These are phyloP conservation scores for Fusarium sp. DNA, from an alignment of 2,329 filamentous ascomycete genomes.

Conservation along the genomic window DNA sequence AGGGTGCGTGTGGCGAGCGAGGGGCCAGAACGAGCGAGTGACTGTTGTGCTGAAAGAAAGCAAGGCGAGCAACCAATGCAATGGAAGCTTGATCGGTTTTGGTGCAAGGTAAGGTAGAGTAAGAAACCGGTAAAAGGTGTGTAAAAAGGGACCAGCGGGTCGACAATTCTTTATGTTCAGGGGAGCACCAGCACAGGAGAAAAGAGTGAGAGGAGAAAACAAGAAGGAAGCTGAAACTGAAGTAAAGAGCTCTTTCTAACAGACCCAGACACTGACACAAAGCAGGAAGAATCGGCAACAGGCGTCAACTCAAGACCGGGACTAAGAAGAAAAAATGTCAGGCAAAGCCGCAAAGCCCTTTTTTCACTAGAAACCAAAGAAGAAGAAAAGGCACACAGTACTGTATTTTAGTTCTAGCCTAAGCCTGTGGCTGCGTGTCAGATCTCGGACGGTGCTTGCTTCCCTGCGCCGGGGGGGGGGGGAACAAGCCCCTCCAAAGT, in stretches of 20 bases:
- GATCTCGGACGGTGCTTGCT: slow-evolving; percentile 49
- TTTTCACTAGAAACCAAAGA: slow-evolving; percentile 20
- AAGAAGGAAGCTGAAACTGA: slow-evolving; percentile 15
- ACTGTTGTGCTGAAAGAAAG: slow-evolving; percentile 11
- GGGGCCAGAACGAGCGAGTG: slow-evolving; percentile 13
- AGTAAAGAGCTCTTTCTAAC: slow-evolving; percentile 10
- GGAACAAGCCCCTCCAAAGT: slow-evolving; percentile 34
- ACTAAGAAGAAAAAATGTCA: slow-evolving; percentile 31
- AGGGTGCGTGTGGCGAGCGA: slow-evolving; percentile 34
- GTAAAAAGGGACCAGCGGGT: slow-evolving; percentile 25
- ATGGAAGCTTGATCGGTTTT: slow-evolving; percentile 22
- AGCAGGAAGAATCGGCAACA: slow-evolving; percentile 28
- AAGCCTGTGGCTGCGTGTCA: slow-evolving; percentile 48
- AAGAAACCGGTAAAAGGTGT: slow-evolving; percentile 17
- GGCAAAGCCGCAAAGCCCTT: slow-evolving; percentile 24
- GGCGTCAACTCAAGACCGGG: not conserved
- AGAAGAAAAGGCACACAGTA: slow-evolving; percentile 38
- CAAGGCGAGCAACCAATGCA: slow-evolving; percentile 20
- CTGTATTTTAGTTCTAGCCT: slow-evolving; percentile 38
- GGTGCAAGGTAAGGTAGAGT: slow-evolving; percentile 11
- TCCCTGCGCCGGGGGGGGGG: slow-evolving; percentile 43
- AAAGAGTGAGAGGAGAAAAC: not conserved
- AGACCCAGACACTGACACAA: slow-evolving; percentile 2
- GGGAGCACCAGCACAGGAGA: slow-evolving; percentile 6
- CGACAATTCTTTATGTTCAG: slow-evolving; percentile 33